Evolutionary conservation across 257 asterid genomes (phyloP).

Genomic region (Verbena officinalis): DNA sequence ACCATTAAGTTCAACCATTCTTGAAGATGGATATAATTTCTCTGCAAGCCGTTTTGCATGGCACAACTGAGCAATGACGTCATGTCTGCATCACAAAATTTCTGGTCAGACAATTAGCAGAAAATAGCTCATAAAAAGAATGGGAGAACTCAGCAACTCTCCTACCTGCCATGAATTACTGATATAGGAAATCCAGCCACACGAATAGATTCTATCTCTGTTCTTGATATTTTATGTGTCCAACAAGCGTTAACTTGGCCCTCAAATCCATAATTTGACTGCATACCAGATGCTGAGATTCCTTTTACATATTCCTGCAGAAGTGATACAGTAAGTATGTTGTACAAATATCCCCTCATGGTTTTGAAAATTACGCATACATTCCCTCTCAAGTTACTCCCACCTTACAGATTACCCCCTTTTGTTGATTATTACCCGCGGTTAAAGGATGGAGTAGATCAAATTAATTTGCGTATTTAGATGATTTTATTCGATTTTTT

Average conservation of each 20-base stretch:
- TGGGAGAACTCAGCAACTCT: not conserved
- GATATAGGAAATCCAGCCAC: constrained; percentile 74
- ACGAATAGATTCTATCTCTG: constrained; percentile 74
- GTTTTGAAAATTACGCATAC: no score
- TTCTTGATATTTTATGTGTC: constrained; percentile 71
- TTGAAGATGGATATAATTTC: constrained; percentile 77
- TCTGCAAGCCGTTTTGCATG: constrained; percentile 87
- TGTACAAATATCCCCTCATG: no score
- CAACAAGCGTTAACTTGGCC: constrained; percentile 98
- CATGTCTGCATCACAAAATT: constrained; percentile 55
- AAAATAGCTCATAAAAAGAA: not conserved
- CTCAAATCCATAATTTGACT: constrained; percentile 80
- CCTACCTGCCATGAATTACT: constrained; percentile 96
- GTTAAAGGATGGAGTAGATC: no score
- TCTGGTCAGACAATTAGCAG: constrained; percentile 23
- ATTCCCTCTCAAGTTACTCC: no score
- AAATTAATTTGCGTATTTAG: no score
- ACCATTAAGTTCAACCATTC: constrained; percentile 95
- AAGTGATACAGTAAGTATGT: constrained; percentile 21
- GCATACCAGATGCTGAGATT: constrained; percentile 92
- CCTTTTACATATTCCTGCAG: constrained; percentile 89
- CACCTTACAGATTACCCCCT: no score
- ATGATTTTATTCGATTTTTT: no score
- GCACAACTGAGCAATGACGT: constrained; percentile 88
- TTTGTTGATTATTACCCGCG: no score